phyloP scores from a whole-genome alignment of 192 early-diverging fungal species.

The Helicostylum pulchrum region DNA sequence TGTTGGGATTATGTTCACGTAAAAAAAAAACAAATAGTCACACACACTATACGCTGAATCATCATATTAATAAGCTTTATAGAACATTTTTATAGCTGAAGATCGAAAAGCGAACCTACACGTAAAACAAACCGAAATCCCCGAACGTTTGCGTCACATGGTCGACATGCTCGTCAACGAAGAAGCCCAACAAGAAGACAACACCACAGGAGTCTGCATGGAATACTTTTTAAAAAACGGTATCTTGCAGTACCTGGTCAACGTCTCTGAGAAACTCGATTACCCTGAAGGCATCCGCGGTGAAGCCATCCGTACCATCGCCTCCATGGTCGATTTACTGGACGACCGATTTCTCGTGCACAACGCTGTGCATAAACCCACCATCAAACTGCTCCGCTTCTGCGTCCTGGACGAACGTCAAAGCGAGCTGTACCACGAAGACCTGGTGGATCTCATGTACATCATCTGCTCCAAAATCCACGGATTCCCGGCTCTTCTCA shows the following conservation, averaged over 20 bases:
- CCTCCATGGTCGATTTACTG: slow-evolving; percentile 76
- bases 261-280: slow-evolving; percentile 70
- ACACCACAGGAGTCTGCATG: slow-evolving; percentile 78
- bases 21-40: slow-evolving; percentile 1
- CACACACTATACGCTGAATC: not conserved
- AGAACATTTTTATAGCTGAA: slow-evolving; percentile 38
- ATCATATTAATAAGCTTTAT: not conserved
- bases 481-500: slow-evolving; percentile 65
- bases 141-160: slow-evolving; percentile 70
- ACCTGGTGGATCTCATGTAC: slow-evolving; percentile 70
- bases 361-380: slow-evolving; percentile 84
- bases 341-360: slow-evolving; percentile 91
- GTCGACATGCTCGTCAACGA: slow-evolving; percentile 90
- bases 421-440: slow-evolving; percentile 55
- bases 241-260: slow-evolving; percentile 77
- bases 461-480: slow-evolving; percentile 79
- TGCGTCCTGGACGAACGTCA: slow-evolving; percentile 56
- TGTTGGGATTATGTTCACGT: slow-evolving; percentile 69
- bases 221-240: slow-evolving; percentile 85
- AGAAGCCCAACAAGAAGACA: slow-evolving; percentile 71
- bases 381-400: slow-evolving; percentile 69
- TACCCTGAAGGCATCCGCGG: slow-evolving; percentile 76
- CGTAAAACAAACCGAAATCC: slow-evolving; percentile 77
- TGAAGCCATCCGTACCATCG: slow-evolving; percentile 74
- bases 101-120: slow-evolving; percentile 30